Base-by-base conservation (phyloP, 1,139 yeast genomes). In the Eremothecium sinecaudum region DNA sequence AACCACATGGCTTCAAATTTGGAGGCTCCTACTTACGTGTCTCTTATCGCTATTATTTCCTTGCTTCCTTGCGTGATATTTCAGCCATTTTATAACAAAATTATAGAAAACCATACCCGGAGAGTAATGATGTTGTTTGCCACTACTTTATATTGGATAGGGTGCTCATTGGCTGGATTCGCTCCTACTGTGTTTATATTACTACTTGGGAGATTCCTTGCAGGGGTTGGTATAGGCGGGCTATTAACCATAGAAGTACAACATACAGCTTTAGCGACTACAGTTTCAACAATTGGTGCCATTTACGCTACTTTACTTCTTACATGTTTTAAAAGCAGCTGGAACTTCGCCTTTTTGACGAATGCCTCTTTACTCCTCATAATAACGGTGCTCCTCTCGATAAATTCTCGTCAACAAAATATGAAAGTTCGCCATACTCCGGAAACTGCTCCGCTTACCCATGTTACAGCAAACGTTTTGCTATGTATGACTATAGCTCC, bases 51-150 rank as follows among this genome's bases (percentile, higher is more conserved):
- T 3, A 71, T 79, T 0, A 67, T 78, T 1, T 75, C 75, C 46
- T 53, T 75, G 31, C 56, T 75, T n/a, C 66, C 80, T 4, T 70
- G 73, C 37, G 70, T 79, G 1, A 75, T 79, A 2, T 71, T 75
- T 45, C 82, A 75, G 57, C 95, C 95, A 1, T 59, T 86, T 16
- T 83, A 78, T 46, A 95, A 95, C 16, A 84, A 83, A 51, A 58
- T 86, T 21, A 78, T 92, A 3, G 95, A 84, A 49, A 81, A 84
- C 28, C 83, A 79, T 55, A 95, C 95, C 14, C 69, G 94, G 47
- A 79, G 73, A 51, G 53, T 62, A 5, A 55, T 72, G 38, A 56
- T 76, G 27, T 46, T 75, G 5, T 55, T 70, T 28, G 69, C 75
- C 47, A 70, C 71, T 38, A 36, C 57, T 4, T 48, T 63, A 24